These are phyloP conservation scores for Venustampulla echinocandica DNA, from an alignment of 495 filamentous ascomycete genomes.

Conservation along the genomic window DNA sequence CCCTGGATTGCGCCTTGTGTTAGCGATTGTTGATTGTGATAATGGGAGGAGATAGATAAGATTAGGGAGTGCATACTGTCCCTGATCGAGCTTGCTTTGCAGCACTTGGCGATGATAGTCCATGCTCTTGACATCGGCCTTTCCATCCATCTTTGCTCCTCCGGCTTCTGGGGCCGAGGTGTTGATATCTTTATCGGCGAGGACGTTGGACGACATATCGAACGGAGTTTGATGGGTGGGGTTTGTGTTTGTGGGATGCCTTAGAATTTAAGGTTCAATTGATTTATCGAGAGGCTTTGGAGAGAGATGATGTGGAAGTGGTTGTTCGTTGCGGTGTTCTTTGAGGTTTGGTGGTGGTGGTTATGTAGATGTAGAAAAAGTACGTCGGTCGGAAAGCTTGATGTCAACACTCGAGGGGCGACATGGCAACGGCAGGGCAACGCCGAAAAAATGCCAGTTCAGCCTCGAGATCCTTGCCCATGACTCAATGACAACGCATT, in stretches of 20 bases:
- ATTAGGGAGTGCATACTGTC: constrained; percentile 10
- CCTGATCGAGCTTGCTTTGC: constrained; percentile 60
- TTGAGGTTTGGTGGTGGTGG: neutral
- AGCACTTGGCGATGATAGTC: constrained; percentile 74
- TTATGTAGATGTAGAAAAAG: neutral
- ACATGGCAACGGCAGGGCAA: constrained; percentile 1
- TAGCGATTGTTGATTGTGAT: too few relatives aligned
- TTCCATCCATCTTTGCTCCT: constrained; percentile 20
- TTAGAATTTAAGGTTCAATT: neutral
- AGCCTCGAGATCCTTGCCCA: too few relatives aligned
- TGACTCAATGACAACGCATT: too few relatives aligned
- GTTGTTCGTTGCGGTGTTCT: neutral
- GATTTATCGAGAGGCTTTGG: neutral
- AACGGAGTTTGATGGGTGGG: constrained; percentile 3
- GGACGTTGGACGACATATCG: constrained; percentile 34
- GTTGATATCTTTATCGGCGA: constrained; percentile 53
- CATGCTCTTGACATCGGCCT: constrained; percentile 49
- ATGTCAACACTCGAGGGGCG: neutral
- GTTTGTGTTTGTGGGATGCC: neutral
- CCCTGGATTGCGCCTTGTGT: too few relatives aligned
- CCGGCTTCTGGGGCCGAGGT: constrained; percentile 4
- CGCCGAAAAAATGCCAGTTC: neutral
- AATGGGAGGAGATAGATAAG: constrained; percentile 6
- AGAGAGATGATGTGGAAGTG: neutral
- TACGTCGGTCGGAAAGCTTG: neutral